Conservation (phyloP, 768 basidiomycete species). For the Russula lepida region DNA sequence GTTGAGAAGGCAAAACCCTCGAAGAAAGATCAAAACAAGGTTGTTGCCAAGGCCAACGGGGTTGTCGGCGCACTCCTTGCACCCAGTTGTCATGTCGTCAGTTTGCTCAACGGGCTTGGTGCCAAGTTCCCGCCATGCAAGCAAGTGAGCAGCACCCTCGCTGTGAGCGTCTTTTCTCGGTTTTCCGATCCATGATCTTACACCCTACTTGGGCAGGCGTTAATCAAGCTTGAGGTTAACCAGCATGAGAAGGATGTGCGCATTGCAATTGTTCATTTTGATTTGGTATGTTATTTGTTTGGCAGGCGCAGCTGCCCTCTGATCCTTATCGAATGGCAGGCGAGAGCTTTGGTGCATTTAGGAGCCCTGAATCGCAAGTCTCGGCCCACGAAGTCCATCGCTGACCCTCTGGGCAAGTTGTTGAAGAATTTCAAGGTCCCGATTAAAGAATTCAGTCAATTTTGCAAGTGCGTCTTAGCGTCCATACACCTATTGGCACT, state of each 20-base stretch:
- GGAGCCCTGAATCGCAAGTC: slow-evolving; percentile 6
- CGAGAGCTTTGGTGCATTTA: slow-evolving; percentile 2
- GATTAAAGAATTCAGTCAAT: slow-evolving; percentile 4
- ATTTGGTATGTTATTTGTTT: neutral
- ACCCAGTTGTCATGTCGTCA: slow-evolving; percentile 2
- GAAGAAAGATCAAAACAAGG: slow-evolving; percentile 1
- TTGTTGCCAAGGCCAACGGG: neutral
- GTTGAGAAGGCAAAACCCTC: neutral
- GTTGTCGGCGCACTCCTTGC: slow-evolving; percentile 6
- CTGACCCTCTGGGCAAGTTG: neutral
- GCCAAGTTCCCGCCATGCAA: slow-evolving; percentile 12
- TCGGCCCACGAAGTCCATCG: neutral
- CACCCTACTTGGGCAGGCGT: neutral
- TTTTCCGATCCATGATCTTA: neutral
- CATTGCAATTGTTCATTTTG: slow-evolving; percentile 5
- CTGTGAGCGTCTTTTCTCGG: neutral
- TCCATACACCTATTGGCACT: neutral
- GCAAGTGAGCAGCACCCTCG: neutral
- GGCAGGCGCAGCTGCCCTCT: neutral
- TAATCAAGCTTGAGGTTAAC: neutral
- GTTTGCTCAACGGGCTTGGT: slow-evolving; percentile 3
- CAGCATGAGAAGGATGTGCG: slow-evolving; percentile 7
- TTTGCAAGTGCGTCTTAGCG: slow-evolving; percentile 3
- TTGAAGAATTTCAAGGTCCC: neutral
- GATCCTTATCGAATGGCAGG: neutral